Evolutionary conservation across 129 eudicot species (phyloP).

Genomic region (Helianthus annuus): HanXRQr2.0-SUNRISE NC_035435.2:2612340-2612839

Average conservation of each 20-base stretch:
- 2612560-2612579: background rate
- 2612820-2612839: background rate
- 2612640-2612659: background rate
- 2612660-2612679: background rate
- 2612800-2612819: background rate
- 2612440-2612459: background rate
- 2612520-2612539: background rate
- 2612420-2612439: background rate
- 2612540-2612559: background rate
- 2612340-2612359: background rate
- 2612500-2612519: background rate
- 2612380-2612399: too few relatives aligned
- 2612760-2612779: background rate
- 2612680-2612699: background rate
- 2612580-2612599: background rate
- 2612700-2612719: background rate
- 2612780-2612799: background rate
- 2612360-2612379: too few relatives aligned
- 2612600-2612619: background rate
- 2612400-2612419: too few relatives aligned
- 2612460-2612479: background rate
- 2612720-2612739: background rate
- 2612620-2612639: background rate
- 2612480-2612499: background rate
- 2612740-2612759: background rate